Conservation (phyloP, 305 asterid genomes). For the Fraxinus baroniana region DNA sequence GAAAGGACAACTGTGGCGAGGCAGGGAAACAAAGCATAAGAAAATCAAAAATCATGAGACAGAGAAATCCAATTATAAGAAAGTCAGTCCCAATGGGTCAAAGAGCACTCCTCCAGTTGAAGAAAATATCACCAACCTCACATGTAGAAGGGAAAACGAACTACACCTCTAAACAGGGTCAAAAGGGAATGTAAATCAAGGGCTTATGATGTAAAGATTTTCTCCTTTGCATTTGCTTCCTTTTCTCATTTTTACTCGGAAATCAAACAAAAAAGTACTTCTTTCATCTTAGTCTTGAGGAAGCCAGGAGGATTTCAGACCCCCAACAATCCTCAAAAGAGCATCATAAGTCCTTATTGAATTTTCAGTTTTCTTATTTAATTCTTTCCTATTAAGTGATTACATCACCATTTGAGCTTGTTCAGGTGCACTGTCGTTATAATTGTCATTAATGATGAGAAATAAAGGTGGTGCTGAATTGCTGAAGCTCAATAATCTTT, state of each 20-base stretch:
- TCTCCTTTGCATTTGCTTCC: neutral
- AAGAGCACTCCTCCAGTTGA: neutral
- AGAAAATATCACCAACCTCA: neutral
- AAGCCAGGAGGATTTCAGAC: neutral
- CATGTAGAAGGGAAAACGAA: neutral
- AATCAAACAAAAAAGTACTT: neutral
- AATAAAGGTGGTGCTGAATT: neutral
- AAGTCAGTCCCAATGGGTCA: neutral
- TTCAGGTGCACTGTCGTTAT: neutral
- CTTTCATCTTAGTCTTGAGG: neutral
- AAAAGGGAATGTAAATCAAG: neutral
- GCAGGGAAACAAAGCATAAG: neutral
- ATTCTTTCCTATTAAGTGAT: neutral
- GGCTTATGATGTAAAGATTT: neutral
- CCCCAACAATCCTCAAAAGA: neutral
- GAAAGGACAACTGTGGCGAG: neutral
- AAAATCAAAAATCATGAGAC: neutral
- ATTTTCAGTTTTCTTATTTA: neutral
- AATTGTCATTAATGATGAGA: neutral
- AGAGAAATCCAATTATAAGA: conserved; percentile 1
- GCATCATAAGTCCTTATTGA: neutral
- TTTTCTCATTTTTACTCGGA: neutral
- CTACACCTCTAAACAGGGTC: neutral
- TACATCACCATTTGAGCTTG: neutral
- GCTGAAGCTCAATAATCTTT: neutral